Percentiles rank a stretch among this genome's conserved stretches.
These are phyloP conservation scores for Brassica balearica DNA, from an alignment of 441 rosid genomes.

Conservation along the genomic window DNA sequence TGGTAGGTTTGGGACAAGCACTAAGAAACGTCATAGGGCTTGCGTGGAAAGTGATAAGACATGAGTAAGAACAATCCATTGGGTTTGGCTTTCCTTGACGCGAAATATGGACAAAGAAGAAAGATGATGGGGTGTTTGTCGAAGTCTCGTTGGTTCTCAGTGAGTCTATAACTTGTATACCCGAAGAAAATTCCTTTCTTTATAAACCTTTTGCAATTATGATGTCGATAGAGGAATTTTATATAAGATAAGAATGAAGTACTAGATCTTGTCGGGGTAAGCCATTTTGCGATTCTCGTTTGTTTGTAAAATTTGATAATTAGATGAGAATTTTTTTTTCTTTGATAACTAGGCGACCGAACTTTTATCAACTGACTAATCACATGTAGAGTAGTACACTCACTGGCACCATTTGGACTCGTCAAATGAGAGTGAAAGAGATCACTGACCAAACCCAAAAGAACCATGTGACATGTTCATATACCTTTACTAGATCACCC, in stretches of 20 bases:
- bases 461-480: neutral
- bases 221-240: constrained; percentile 29
- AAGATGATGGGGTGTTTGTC: no score
- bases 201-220: constrained; percentile 28
- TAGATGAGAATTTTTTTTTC: neutral
- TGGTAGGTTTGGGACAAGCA: no score
- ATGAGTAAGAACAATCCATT: no score
- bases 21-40: no score
- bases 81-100: no score
- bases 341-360: neutral
- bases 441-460: neutral
- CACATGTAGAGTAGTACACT: neutral
- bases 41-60: no score
- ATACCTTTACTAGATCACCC: neutral
- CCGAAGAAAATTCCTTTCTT: constrained; percentile 33
- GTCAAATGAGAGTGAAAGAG: constrained; percentile 3
- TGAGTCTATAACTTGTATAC: constrained; percentile 24
- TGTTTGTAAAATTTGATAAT: neutral
- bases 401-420: neutral
- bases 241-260: constrained; percentile 35
- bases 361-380: neutral
- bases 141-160: constrained; percentile 31
- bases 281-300: neutral
- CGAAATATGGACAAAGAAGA: no score
- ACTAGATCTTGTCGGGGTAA: constrained; percentile 40